Conservation (phyloP, 257 asterid species). For the Lantana camara region DNA sequence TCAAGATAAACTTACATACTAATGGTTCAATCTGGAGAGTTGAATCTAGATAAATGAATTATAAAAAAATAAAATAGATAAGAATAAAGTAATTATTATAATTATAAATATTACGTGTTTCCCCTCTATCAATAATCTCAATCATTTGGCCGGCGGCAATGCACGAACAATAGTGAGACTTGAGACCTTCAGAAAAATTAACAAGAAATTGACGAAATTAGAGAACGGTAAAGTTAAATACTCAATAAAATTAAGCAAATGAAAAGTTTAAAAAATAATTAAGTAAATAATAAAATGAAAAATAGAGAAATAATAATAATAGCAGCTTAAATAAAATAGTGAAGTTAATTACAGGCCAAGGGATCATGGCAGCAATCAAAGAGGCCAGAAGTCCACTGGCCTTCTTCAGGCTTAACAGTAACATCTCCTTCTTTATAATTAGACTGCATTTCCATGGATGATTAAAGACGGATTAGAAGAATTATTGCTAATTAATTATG, state of each 20-base stretch:
- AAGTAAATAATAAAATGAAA: neutral
- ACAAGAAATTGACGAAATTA: neutral
- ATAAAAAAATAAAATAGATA: neutral
- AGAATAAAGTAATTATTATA: neutral
- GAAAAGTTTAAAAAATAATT: no score
- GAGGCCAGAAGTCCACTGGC: conserved; percentile 44
- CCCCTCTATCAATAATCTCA: conserved; percentile 44
- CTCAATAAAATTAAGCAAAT: neutral
- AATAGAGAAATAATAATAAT: neutral
- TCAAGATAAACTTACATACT: no score
- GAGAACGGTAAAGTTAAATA: neutral
- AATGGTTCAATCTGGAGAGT: no score
- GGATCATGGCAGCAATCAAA: conserved; percentile 30
- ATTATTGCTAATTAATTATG: neutral
- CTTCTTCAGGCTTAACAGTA: conserved; percentile 13
- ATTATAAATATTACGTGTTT: conserved; percentile 31
- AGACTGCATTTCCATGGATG: conserved; percentile 14
- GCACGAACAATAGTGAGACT: conserved; percentile 44
- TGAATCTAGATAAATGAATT: no score
- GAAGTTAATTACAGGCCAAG: conserved; percentile 33
- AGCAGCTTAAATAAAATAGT: neutral
- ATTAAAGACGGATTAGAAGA: neutral
- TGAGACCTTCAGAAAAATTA: conserved; percentile 34
- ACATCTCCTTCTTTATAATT: neutral
- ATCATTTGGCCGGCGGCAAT: conserved; percentile 33